phyloP scores from a whole-genome alignment of 805 yeast genomes.

The Starmerella tilneyi region DNA sequence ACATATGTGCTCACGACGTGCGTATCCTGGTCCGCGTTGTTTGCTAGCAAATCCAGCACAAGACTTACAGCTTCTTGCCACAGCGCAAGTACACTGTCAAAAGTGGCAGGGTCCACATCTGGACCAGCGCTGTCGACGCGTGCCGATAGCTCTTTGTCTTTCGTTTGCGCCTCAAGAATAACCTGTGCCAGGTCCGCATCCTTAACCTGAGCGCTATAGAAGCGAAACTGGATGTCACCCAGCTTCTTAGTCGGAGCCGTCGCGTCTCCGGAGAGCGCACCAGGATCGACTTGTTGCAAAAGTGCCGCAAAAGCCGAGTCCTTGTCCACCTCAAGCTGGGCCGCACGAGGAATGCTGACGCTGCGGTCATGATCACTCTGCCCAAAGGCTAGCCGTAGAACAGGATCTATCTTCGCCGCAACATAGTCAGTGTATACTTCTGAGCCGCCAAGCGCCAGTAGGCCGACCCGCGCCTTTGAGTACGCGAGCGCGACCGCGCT shows the following conservation, averaged over 20 bases:
- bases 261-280: slow-evolving; percentile 7
- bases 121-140: slow-evolving; percentile 6
- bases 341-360: slow-evolving; percentile 36
- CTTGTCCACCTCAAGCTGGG: slow-evolving; percentile 40
- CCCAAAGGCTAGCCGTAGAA: slow-evolving; percentile 45
- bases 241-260: slow-evolving; percentile 17
- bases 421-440: slow-evolving; percentile 44
- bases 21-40: slow-evolving; percentile 43
- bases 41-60: slow-evolving; percentile 8
- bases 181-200: slow-evolving; percentile 61
- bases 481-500: slow-evolving; percentile 40
- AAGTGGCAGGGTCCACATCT: slow-evolving; percentile 28
- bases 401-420: slow-evolving; percentile 54
- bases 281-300: slow-evolving; percentile 36
- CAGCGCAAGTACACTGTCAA: slow-evolving; percentile 11
- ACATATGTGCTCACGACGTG: slow-evolving; percentile 69
- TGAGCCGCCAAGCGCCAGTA: slow-evolving; percentile 39
- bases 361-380: slow-evolving; percentile 31
- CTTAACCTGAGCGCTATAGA: slow-evolving; percentile 50
- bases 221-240: slow-evolving; percentile 43
- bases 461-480: slow-evolving; percentile 51
- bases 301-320: slow-evolving; percentile 33
- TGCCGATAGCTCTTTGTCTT: slow-evolving; percentile 21
- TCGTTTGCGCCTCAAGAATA: slow-evolving; percentile 27
- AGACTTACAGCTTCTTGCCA: slow-evolving; percentile 15